phyloP scores from a whole-genome alignment of 2,329 filamentous ascomycete genomes.

The Pseudogymnoascus pannorum region DNA sequence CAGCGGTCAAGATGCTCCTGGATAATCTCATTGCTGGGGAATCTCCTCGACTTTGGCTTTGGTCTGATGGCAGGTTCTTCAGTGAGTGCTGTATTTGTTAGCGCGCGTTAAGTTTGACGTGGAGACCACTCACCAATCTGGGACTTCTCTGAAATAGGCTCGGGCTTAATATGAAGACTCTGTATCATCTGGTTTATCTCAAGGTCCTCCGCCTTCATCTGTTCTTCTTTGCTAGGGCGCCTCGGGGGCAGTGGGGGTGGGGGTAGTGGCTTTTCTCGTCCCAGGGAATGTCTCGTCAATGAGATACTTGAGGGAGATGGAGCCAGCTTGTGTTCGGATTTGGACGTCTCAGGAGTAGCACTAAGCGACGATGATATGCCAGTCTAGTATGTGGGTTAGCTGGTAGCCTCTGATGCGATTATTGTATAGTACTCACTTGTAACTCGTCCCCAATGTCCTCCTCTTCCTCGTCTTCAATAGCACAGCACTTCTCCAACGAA shows the following conservation, averaged over 20 bases:
- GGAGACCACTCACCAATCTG: background rate
- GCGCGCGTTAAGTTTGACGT: background rate
- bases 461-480: constrained; percentile 51
- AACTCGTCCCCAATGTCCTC: constrained; percentile 45
- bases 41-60: constrained; percentile 44
- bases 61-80: constrained; percentile 19
- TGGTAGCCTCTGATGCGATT: background rate
- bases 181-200: constrained; percentile 1
- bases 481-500: constrained; percentile 51
- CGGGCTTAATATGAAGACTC: background rate
- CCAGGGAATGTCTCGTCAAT: background rate
- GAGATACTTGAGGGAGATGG: background rate
- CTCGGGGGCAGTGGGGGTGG: background rate
- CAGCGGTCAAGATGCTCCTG: constrained; percentile 61
- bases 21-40: constrained; percentile 50
- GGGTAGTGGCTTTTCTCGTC: background rate
- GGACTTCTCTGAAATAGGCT: background rate
- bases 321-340: background rate
- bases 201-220: background rate
- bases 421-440: constrained; percentile 15
- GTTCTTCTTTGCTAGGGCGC: background rate
- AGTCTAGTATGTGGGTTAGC: background rate
- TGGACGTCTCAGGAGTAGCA: background rate
- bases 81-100: constrained; percentile 1
- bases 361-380: background rate